A percentile compares a stretch with the other conserved stretches of the same genome.
phyloP scores from a whole-genome alignment of 1,139 yeast species.

The Taphrina confusa region DNA sequence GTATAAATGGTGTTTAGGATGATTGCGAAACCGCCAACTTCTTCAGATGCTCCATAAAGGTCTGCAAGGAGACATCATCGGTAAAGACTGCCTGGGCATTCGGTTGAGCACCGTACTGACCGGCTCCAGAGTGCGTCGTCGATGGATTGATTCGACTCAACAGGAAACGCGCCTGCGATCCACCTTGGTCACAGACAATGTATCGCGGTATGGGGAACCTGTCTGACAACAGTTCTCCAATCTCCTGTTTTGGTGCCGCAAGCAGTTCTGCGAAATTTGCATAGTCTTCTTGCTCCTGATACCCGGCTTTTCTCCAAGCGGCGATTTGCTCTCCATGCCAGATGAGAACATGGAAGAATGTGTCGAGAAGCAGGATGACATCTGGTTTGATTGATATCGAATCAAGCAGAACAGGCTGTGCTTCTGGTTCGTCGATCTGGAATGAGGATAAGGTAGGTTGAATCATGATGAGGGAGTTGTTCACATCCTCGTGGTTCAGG shows the following conservation, averaged over 20 bases:
- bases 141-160: slow-evolving; percentile 93
- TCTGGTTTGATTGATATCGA: slow-evolving; percentile 91
- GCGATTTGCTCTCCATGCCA: slow-evolving; percentile 95
- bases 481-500: slow-evolving; percentile 84
- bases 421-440: slow-evolving; percentile 66
- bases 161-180: slow-evolving; percentile 95
- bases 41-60: slow-evolving; percentile 78
- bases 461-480: slow-evolving; percentile 92
- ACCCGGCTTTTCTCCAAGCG: slow-evolving; percentile 94
- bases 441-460: slow-evolving; percentile 93
- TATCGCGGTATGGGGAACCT: slow-evolving; percentile 97
- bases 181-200: slow-evolving; percentile 95
- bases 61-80: slow-evolving; percentile 90
- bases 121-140: slow-evolving; percentile 67
- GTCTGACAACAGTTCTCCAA: slow-evolving; percentile 84
- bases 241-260: slow-evolving; percentile 89
- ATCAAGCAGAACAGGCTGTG: slow-evolving; percentile 91
- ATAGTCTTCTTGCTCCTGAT: slow-evolving; percentile 87
- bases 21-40: slow-evolving; percentile 38
- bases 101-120: slow-evolving; percentile 53
- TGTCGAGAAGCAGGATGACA: slow-evolving; percentile 81
- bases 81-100: slow-evolving; percentile 83
- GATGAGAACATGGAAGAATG: slow-evolving; percentile 92
- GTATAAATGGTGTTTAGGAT: too few species aligned
- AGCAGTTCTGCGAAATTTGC: slow-evolving; percentile 82